These are phyloP conservation scores for Rhodomyrtus tomentosa DNA, from an alignment of 345 rosid genomes.

Conservation along the genomic window DNA sequence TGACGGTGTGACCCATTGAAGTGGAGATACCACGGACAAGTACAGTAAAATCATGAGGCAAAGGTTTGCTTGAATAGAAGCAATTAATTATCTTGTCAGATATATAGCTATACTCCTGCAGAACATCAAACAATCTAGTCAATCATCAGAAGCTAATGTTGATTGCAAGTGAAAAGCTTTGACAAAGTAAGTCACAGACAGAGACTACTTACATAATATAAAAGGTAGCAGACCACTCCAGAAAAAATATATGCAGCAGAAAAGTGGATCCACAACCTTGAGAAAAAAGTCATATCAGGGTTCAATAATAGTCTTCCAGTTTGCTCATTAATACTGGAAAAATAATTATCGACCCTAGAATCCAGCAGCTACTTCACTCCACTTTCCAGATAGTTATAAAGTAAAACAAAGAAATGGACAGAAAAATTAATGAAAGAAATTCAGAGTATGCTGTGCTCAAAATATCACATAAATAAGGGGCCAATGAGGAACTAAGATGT, in stretches of 20 bases:
- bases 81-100: constrained; percentile 48
- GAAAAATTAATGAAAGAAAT: neutral
- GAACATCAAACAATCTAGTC: neutral
- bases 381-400: neutral
- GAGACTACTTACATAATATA: constrained; percentile 53
- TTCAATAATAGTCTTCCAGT: neutral
- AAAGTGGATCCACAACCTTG: constrained; percentile 96
- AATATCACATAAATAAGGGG: neutral
- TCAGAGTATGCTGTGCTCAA: neutral
- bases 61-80: constrained; percentile 67
- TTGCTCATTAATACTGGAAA: neutral
- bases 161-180: neutral
- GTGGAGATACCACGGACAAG: constrained; percentile 65
- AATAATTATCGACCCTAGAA: neutral
- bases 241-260: constrained; percentile 81
- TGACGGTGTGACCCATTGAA: constrained; percentile 31
- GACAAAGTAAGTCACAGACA: neutral
- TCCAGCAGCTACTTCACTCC: neutral
- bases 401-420: neutral
- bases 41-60: constrained; percentile 65
- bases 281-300: neutral
- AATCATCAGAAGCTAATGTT: neutral
- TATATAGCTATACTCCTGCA: constrained; percentile 64
- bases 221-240: constrained; percentile 79
- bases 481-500: neutral